Base-by-base conservation (phyloP, 371 early-diverging fungal genomes). In the Nematocida sp. region DNA sequence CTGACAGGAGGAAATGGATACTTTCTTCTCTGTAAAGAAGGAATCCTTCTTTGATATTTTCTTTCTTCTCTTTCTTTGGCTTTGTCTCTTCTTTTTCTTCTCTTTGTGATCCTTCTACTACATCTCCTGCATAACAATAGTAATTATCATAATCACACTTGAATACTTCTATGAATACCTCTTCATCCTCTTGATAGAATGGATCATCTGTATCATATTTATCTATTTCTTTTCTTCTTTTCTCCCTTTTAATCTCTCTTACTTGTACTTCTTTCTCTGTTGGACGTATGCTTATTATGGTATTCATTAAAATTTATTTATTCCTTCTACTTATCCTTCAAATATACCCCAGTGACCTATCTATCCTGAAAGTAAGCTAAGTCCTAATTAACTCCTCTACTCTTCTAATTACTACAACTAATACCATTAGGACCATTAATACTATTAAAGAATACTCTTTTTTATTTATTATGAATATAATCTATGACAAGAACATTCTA, bases 121-220 rank as follows among this genome's bases (percentile, higher is more conserved):
- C 17, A 9, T 67, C 67, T n/a, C 67, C 67, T n/a, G 58, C 13
- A 27, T 60, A 15, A 38, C 74, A 70, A 21, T 11, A 57, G 47
- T 60, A 70, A 61, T 70, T 58, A 34, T 47, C 29, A 38, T 70
- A 70, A 19, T 46, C 32, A 43, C 74, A 70, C 54, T 58, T 61
- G 25, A 60, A 29, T 21, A 13, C 51, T 11, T 61, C 61, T 21
- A 32, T 11, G 5, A 11, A 17, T 27, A 60, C 62, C 4, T 25
- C 74, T 49, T 70, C 61, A 43, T 70, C 74, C 40, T 70, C 74
- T 32, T 70, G 61, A 31, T 35, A 70, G 34, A 70, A 70, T 11
- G 74, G 74, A 41, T 70, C 74, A 17, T 32, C 29, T 35, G 48
- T 38, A 32, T 70, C 61, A 41, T 70, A 70, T 23, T 15, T 32